Evolutionary conservation across 495 filamentous ascomycete genomes (phyloP).

Genomic region (Lophium mytilinum): DNA sequence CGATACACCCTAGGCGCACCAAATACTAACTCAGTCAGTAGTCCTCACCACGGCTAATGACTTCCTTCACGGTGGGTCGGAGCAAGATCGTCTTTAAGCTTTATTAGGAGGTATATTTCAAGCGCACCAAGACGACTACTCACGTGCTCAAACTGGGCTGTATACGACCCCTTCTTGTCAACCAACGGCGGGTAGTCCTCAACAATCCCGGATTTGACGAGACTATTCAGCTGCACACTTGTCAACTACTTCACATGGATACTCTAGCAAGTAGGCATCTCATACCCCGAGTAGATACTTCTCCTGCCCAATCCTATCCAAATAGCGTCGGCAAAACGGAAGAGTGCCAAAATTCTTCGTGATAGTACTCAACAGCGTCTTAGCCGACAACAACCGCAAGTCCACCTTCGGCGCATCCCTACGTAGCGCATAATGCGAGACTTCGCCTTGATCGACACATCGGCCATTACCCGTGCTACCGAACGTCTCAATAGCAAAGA

Average conservation of each 20-base stretch:
- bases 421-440: conserved; percentile 47
- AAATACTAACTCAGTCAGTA: conserved; percentile 43
- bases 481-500: conserved; percentile 61
- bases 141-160: conserved; percentile 92
- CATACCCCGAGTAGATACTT: conserved; percentile 53
- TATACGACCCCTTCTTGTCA: conserved; percentile 92
- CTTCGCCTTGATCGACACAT: conserved; percentile 29
- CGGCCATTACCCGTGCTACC: conserved; percentile 50
- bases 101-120: conserved; percentile 24
- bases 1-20: neutral
- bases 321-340: conserved; percentile 54
- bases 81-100: conserved; percentile 67
- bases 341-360: conserved; percentile 59
- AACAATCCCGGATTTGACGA: conserved; percentile 75
- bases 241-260: conserved; percentile 7
- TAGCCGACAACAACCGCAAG: conserved; percentile 49
- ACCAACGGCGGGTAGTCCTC: conserved; percentile 83
- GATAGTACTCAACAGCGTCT: conserved; percentile 50
- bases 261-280: neutral
- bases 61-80: conserved; percentile 82
- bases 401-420: conserved; percentile 43
- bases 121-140: conserved; percentile 32
- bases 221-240: conserved; percentile 63
- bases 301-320: conserved; percentile 54
- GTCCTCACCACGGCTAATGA: conserved; percentile 86